Conservation (phyloP, 495 filamentous ascomycete species). For the Lasiosphaeria ovina region DNA sequence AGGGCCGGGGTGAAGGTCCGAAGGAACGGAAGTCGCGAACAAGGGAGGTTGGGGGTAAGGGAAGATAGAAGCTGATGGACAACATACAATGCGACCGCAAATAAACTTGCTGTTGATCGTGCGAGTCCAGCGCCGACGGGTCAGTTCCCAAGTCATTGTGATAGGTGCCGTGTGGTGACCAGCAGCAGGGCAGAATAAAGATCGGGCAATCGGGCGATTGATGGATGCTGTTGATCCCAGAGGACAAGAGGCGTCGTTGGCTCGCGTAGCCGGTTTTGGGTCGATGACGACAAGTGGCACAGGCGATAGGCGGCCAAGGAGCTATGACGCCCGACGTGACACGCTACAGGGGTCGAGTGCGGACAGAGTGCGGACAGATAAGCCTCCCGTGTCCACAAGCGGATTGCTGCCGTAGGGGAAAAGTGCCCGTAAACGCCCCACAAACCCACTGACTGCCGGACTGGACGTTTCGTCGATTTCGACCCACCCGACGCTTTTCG, state of each 20-base stretch:
- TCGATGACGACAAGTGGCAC: slow-evolving; percentile 26
- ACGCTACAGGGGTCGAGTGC: too few species aligned
- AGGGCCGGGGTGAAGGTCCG: background rate
- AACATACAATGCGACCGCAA: slow-evolving; percentile 74
- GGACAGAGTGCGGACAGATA: too few species aligned
- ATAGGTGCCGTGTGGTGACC: background rate
- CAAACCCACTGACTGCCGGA: too few species aligned
- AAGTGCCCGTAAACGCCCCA: too few species aligned
- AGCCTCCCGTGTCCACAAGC: too few species aligned
- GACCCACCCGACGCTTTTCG: too few species aligned
- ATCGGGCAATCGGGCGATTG: background rate
- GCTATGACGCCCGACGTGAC: too few species aligned
- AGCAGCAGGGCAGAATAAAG: background rate
- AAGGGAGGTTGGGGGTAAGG: slow-evolving; percentile 20
- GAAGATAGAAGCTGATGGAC: slow-evolving; percentile 10
- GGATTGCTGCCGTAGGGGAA: too few species aligned
- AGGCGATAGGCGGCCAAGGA: background rate
- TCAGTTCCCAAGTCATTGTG: slow-evolving; percentile 54
- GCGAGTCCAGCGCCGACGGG: slow-evolving; percentile 61
- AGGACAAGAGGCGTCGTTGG: slow-evolving; percentile 6
- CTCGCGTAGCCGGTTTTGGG: background rate
- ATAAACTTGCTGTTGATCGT: slow-evolving; percentile 75
- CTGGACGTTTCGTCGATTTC: too few species aligned
- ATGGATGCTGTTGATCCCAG: slow-evolving; percentile 6
- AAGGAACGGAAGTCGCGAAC: slow-evolving; percentile 20